Evolutionary conservation across 1,139 yeast species (phyloP), one percentile per base, ranked within the genome.

Genomic region (Scheffersomyces insectosa): DNA sequence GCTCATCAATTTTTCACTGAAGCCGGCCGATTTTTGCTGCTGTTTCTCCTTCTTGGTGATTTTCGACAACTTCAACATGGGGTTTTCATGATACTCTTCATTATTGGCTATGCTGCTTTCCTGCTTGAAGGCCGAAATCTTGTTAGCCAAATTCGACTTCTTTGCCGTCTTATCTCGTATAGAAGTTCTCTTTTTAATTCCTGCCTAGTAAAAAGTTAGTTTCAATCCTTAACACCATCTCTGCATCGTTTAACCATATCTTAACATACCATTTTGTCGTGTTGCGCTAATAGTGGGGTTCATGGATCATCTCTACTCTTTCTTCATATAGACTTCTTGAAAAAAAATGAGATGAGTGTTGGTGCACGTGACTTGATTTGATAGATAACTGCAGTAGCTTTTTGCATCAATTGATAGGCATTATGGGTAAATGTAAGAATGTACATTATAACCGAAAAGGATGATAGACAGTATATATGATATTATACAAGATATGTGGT

Each of bases 11-110:
- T 57, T 57, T 52, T 60, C 66, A 44, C 57, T 63, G 59, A 58
- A 67, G 38, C 40, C 63, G 42, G 54, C 65, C 49, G 62, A 62
- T 57, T 64, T 72, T 48, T 48, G 65, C 35, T 56, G 59, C 44
- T 71, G 77, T 52, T 82, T 83, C 33, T 80, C 84, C 55, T 70
- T 78, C 60, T 82, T 83, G 10, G 80, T 63, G 35, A 71, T 71
- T 48, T 79, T 79, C 56, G 69, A 73, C 43, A 77, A 74, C 52
- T 80, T 82, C 36, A 82, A 65, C 51, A 78, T 71, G 1, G 86
- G 85, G 52, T 79, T 77, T 45, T 70, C 73, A 41, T 70, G 72
- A 46, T 54, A 59, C 16, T 42, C 38, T 10, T 46, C 53, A 2
- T 43, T 36, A 5, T 48, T 51, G 9, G 37, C 36, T 7, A 42